Evolutionary conservation across 2,329 filamentous ascomycete species (phyloP), one percentile per base, ranked within the genome.

Genomic region (Curvularia sp.): DNA sequence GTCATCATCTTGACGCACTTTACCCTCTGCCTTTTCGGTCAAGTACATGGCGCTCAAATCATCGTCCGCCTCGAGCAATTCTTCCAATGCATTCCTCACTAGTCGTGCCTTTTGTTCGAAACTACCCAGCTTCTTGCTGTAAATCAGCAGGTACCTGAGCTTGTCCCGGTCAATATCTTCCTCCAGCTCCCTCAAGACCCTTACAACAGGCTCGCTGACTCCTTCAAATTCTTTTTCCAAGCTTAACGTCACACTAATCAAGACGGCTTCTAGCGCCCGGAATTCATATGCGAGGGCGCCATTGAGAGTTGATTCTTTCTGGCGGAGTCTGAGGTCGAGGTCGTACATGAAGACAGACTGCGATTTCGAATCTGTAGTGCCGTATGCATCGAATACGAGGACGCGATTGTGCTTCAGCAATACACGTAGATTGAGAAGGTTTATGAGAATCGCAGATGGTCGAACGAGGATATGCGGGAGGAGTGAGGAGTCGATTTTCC

Each of bases 261-360:
- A 82, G 12, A 98, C 93, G 0, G 95, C 92, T 83, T 99, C 95
- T 18, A 99, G 86, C 4, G 95, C 95, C 27, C 95, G 90, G 77
- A 98, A 97, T 77, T 99, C 95, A 77, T 99, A 99, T 0, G 95
- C 92, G 5, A 99, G 83, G 15, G 86, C 71, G 18, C 76, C 75
- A 23, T 74, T 78, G 21, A 75, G 72, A 2, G 84, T 81, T 2
- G 81, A 74, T 58, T 87, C 84, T 75, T 93, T 94, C 73, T 97
- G 92, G 63, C 92, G 89, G 43, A 99, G 82, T 74, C 96, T 97
- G 12, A 92, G 92, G 76, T 98, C 93, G 19, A 99, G 81, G 73
- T 98, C 95, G 78, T 98, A 97, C 87, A 99, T 96, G 80, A 99
- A 99, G 13, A 95, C 87, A 3, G 93, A 97, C 76, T 98, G 95